Evolutionary conservation across 306 rosid genomes (phyloP).

Genomic region (Casuarina glauca): DNA sequence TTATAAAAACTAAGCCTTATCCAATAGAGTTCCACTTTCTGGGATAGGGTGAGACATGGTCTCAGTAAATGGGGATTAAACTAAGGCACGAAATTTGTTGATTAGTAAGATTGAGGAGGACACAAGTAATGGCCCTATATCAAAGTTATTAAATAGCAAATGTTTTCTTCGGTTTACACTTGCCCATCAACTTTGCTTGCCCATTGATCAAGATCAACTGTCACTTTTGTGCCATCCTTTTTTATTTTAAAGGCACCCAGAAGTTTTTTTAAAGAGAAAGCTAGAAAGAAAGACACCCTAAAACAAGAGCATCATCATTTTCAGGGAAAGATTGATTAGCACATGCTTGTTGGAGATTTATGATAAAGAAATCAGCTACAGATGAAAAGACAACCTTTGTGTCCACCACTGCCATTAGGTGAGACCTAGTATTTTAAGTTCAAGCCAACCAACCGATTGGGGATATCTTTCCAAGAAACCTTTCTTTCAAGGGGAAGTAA

Average conservation of each 20-base stretch:
- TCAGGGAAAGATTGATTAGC: neutral
- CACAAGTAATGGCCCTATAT: constrained; percentile 8
- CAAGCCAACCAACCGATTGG: neutral
- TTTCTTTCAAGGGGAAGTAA: neutral
- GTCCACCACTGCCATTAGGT: neutral
- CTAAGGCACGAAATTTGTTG: constrained; percentile 8
- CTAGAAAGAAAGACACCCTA: neutral
- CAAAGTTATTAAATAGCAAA: neutral
- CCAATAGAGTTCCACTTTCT: constrained; percentile 28
- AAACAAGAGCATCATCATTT: neutral
- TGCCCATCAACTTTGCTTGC: constrained; percentile 13
- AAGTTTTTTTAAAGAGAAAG: neutral
- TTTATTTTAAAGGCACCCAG: constrained; percentile 1
- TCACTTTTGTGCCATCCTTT: neutral
- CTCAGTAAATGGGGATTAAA: constrained; percentile 27
- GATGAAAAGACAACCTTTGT: neutral
- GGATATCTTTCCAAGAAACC: neutral
- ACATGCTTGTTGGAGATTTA: neutral
- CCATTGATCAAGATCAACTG: constrained; percentile 26
- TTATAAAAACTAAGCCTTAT: constrained; percentile 20
- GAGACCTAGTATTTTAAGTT: neutral
- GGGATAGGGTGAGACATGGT: constrained; percentile 31
- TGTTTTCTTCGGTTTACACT: constrained; percentile 27
- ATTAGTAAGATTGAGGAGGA: constrained; percentile 26
- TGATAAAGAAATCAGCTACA: neutral